These are phyloP conservation scores for Fusarium guadeloupense DNA, from an alignment of 2,329 filamentous ascomycete species.

Conservation along the genomic window DNA sequence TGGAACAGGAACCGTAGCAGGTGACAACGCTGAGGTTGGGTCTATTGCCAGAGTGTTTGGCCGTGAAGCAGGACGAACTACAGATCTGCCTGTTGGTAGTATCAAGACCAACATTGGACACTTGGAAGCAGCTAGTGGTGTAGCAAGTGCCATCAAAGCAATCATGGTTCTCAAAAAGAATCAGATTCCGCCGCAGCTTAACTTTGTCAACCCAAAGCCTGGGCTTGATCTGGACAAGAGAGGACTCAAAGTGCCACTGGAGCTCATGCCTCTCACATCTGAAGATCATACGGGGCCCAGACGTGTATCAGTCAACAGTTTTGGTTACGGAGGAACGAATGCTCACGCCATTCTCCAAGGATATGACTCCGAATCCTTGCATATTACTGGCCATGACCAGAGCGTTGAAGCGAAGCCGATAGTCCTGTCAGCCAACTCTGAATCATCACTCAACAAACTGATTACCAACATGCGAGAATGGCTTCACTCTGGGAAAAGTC, in stretches of 20 bases:
- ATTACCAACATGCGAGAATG: background rate
- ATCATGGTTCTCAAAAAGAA: slow-evolving; percentile 21
- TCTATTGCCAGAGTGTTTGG: slow-evolving; percentile 10
- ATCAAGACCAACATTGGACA: slow-evolving; percentile 32
- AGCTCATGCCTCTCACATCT: background rate
- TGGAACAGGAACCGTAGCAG: slow-evolving; percentile 13
- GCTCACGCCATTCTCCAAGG: slow-evolving; percentile 7
- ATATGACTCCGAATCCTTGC: background rate
- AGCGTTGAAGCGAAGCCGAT: background rate
- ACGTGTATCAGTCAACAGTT: background rate
- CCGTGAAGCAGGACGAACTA: background rate
- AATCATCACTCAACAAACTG: background rate
- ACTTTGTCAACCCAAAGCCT: slow-evolving; percentile 12
- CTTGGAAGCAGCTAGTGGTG: slow-evolving; percentile 14
- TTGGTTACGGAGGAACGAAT: slow-evolving; percentile 13
- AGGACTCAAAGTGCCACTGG: slow-evolving; percentile 9
- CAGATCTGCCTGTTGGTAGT: slow-evolving; percentile 6
- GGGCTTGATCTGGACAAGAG: background rate
- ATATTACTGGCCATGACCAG: too few species aligned
- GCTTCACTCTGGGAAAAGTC: background rate
- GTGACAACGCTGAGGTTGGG: slow-evolving; percentile 10
- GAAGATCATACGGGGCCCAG: background rate
- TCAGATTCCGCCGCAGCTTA: slow-evolving; percentile 8
- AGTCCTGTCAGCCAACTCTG: slow-evolving; percentile 10
- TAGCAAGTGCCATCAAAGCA: slow-evolving; percentile 17